Conservation (phyloP, 202 grass and related monocot species). For the Zizania palustris region DNA sequence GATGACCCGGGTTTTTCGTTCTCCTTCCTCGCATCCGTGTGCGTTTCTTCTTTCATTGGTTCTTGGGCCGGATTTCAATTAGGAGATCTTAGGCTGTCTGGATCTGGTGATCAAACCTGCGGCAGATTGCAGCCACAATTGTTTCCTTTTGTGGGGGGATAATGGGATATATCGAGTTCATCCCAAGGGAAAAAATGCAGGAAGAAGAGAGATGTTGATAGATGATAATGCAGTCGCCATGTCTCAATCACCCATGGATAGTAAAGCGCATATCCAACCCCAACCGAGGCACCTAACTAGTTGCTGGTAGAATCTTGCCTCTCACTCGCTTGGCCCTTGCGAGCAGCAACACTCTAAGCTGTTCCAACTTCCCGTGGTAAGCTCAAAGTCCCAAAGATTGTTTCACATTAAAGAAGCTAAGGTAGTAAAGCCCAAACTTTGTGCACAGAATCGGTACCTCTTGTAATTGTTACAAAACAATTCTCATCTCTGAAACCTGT, state of each 20-base stretch:
- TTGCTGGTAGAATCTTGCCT: background rate
- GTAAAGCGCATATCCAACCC: background rate
- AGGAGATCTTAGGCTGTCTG: background rate
- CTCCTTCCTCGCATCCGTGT: background rate
- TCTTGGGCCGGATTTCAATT: background rate
- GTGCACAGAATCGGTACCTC: too few species aligned
- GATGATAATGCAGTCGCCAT: background rate
- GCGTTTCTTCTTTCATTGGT: background rate
- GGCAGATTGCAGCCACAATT: too few species aligned
- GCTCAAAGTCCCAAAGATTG: background rate
- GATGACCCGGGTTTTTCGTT: background rate
- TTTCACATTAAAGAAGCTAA: background rate
- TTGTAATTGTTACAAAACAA: background rate
- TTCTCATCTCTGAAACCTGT: background rate
- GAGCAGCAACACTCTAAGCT: constrained; percentile 1
- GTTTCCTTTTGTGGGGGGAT: background rate
- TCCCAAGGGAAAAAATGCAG: background rate
- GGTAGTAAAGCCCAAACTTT: background rate
- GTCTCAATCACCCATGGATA: background rate
- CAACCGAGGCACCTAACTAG: constrained; percentile 6
- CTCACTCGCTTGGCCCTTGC: background rate
- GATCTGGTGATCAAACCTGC: background rate
- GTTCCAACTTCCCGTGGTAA: background rate
- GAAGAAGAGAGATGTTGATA: background rate
- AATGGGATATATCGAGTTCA: background rate